phyloP scores from a whole-genome alignment of 2,329 filamentous ascomycete genomes.

The Neonectria neomacrospora region DNA sequence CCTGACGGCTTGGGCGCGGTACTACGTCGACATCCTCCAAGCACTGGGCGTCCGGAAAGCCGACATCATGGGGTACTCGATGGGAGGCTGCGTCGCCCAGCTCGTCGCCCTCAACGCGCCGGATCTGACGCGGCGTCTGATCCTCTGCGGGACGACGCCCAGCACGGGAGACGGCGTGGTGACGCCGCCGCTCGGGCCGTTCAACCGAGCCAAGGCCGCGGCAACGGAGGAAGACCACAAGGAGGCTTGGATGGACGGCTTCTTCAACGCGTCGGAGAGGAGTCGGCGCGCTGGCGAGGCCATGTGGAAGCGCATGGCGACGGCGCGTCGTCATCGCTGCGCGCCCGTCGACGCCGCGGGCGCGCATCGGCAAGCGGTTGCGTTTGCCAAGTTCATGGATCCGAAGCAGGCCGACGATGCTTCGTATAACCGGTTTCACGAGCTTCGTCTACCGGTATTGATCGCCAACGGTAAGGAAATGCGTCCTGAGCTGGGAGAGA shows the following conservation, averaged over 20 bases:
- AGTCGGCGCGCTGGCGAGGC: constrained; percentile 48
- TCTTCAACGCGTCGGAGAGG: constrained; percentile 48
- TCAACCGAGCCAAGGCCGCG: constrained; percentile 48
- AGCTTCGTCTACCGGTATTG: constrained; percentile 51
- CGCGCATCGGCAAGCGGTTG: constrained; percentile 46
- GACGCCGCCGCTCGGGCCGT: constrained; percentile 45
- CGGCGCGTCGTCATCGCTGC: constrained; percentile 40
- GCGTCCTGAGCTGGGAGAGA: too few relatives aligned
- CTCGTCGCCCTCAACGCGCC: constrained; percentile 55
- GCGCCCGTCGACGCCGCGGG: constrained; percentile 43
- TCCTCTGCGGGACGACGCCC: constrained; percentile 58
- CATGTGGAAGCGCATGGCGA: constrained; percentile 50
- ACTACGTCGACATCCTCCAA: constrained; percentile 50
- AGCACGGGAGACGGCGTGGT: constrained; percentile 51
- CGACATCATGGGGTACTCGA: constrained; percentile 62
- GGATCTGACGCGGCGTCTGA: constrained; percentile 51
- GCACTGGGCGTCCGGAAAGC: constrained; percentile 53
- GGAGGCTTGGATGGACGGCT: constrained; percentile 47
- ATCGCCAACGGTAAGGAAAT: constrained; percentile 54
- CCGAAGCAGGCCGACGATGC: constrained; percentile 47
- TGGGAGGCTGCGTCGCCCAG: constrained; percentile 61
- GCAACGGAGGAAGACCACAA: constrained; percentile 48
- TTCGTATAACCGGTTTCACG: constrained; percentile 48
- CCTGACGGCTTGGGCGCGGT: constrained; percentile 46
- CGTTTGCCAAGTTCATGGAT: constrained; percentile 52